These are phyloP conservation scores for Clathrus columnatus DNA, from an alignment of 768 basidiomycete genomes.

Conservation along the genomic window DNA sequence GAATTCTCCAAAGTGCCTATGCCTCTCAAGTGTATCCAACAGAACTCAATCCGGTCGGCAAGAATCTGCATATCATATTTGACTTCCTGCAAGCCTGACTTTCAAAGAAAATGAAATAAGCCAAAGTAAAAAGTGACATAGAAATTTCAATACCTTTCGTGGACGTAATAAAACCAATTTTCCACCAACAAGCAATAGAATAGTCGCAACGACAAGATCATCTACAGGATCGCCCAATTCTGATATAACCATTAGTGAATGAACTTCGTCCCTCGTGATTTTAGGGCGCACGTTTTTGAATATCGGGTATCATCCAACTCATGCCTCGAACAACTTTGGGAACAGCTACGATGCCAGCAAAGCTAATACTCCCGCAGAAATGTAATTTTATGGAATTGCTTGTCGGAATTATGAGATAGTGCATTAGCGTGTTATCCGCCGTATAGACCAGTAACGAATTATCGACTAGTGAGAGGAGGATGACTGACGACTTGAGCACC, in stretches of 20 bases:
- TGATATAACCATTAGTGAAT: slow-evolving; percentile 24
- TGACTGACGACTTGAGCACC: slow-evolving; percentile 62
- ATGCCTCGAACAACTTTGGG: slow-evolving; percentile 80
- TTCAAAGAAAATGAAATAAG: slow-evolving; percentile 6
- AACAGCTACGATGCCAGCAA: slow-evolving; percentile 78
- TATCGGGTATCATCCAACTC: slow-evolving; percentile 94
- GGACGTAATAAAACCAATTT: slow-evolving; percentile 85
- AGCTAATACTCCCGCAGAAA: slow-evolving; percentile 90
- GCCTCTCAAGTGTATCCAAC: slow-evolving; percentile 95
- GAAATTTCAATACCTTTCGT: slow-evolving; percentile 51
- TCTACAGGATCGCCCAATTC: slow-evolving; percentile 91
- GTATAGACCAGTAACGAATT: slow-evolving; percentile 93
- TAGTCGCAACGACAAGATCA: slow-evolving; percentile 88
- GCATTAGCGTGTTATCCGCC: slow-evolving; percentile 84
- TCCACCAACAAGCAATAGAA: slow-evolving; percentile 91
- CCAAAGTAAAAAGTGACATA: neutral
- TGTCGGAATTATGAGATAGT: slow-evolving; percentile 85
- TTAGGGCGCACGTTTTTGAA: slow-evolving; percentile 73
- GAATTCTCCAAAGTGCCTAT: slow-evolving; percentile 94
- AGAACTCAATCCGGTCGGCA: slow-evolving; percentile 94
- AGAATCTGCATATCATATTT: slow-evolving; percentile 97
- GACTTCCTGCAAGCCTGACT: slow-evolving; percentile 83
- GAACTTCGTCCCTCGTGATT: neutral
- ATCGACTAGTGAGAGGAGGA: slow-evolving; percentile 87
- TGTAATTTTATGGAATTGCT: slow-evolving; percentile 76